These are phyloP conservation scores for Podosphaera fusca DNA, from an alignment of 2,329 filamentous ascomycete species.

Conservation along the genomic window DNA sequence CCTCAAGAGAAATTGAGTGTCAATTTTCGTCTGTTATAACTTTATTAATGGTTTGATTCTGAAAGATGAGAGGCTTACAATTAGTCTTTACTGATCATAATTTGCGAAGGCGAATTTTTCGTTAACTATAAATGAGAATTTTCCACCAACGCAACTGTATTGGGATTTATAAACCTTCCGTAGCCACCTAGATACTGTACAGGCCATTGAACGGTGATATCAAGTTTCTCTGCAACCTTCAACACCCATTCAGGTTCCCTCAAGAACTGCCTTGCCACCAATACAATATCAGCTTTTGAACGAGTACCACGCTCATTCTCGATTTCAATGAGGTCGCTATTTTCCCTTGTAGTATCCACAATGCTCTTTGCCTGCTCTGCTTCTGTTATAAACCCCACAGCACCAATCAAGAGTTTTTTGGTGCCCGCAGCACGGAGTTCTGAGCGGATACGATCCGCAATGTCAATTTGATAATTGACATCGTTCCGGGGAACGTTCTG, in stretches of 20 bases:
- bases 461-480: conserved; percentile 44
- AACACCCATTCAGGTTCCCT: conserved; percentile 63
- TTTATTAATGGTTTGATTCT: too few species aligned
- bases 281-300: conserved; percentile 41
- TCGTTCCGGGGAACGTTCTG: conserved; percentile 27
- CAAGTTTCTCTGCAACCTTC: conserved; percentile 47
- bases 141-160: too few species aligned
- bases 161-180: too few species aligned
- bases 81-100: too few species aligned
- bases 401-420: conserved; percentile 39
- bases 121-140: too few species aligned
- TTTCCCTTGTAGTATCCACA: conserved; percentile 12
- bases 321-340: conserved; percentile 20
- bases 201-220: conserved; percentile 47
- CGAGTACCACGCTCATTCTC: conserved; percentile 9
- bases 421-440: conserved; percentile 28
- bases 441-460: conserved; percentile 49
- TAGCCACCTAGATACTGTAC: neutral
- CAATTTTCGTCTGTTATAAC: too few species aligned
- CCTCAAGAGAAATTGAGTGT: too few species aligned
- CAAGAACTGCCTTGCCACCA: conserved; percentile 53
- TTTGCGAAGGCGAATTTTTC: too few species aligned
- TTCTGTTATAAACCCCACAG: conserved; percentile 51
- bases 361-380: conserved; percentile 40
- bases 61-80: too few species aligned